Evolutionary conservation across 108 stramenopile species (phyloP).

Genomic region (Cyclotella distinguenda): DNA sequence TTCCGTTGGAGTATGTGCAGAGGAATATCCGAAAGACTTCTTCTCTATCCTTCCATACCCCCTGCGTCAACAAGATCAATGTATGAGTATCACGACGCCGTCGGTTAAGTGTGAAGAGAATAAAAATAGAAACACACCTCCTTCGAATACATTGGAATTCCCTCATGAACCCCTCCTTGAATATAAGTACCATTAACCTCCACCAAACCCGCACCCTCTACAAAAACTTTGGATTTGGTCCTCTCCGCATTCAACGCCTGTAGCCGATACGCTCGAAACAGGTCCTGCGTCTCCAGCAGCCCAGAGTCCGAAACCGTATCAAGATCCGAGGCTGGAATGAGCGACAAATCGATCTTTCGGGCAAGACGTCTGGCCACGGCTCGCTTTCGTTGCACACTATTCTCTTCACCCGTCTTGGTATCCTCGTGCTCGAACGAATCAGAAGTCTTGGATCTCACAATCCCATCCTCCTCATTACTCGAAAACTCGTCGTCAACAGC

Average conservation of each 20-base stretch:
- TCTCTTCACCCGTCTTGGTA: not conserved
- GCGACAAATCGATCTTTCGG: conserved; percentile 37
- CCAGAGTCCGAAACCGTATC: too few species aligned
- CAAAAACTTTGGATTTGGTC: conserved; percentile 52
- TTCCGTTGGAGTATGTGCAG: conserved; percentile 84
- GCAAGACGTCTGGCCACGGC: conserved; percentile 24
- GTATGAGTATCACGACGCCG: too few species aligned
- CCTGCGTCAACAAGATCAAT: too few species aligned
- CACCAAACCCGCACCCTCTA: conserved; percentile 73
- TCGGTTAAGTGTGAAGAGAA: too few species aligned
- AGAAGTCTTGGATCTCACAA: not conserved
- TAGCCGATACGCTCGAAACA: conserved; percentile 40
- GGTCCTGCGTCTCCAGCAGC: conserved; percentile 25
- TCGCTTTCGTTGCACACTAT: conserved; percentile 23
- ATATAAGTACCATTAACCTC: conserved; percentile 79
- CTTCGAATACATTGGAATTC: conserved; percentile 62
- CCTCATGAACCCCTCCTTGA: conserved; percentile 62
- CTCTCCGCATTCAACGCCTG: conserved; percentile 46
- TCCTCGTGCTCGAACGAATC: conserved; percentile 13
- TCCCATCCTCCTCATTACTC: not conserved
- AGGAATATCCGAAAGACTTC: conserved; percentile 61
- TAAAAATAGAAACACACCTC: too few species aligned
- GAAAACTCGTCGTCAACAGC: not conserved
- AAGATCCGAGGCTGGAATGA: conserved; percentile 48
- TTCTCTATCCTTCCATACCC: conserved; percentile 52